Base-by-base conservation (phyloP, 495 filamentous ascomycete genomes). In the Opeltia flavorubescens region DNA sequence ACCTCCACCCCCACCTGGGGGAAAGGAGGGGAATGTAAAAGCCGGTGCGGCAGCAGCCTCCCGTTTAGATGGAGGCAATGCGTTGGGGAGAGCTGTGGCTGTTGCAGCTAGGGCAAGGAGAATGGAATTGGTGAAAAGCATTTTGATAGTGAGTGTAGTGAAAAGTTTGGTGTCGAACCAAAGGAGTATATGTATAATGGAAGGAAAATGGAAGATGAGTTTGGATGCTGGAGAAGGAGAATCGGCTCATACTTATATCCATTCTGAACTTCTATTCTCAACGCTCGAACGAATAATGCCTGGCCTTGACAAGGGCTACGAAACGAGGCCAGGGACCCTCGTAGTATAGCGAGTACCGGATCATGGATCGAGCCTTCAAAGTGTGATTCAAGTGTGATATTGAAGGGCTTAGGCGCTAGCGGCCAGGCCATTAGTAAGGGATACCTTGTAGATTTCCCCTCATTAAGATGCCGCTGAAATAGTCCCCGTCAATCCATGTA, bases 41-140 rank as follows among this genome's bases (percentile, higher is more conserved):
- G 29, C 38, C 17, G 38, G 24, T 23, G 30, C 13, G 17, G 31
- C 27, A 11, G 27, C n/a, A 17, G 4, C 12, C 25, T 3, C 13
- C 9, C 23, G 25, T 8, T 8, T 25, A 89, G 60, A 55, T 82
- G 65, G 2, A 81, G 86, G n/a, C n/a, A n/a, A n/a, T 17, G 71
- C 9, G 30, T 33, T 13, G 23, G 42, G 42, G 42, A 26, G 7
- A 1, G 42, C 23, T 13, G 28, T 44, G 1, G 25, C 42, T 12
- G 25, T 33, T 27, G 42, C 42, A n/a, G 42, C 42, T 12, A 44
- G n/a, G 8, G 23, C 1, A 4, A 44, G 25, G 42, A 44, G 23
- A 26, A 44, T 12, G 25, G 23, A 26, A 21, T 17, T 27, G 21
- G 42, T 29, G 1, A 44, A 28, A 26, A 28, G 42, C 42, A 44